Percentiles rank a stretch among this genome's conserved stretches.
Conservation (phyloP, 75 land plant species). For the Selaginella moellendorffii region DNA sequence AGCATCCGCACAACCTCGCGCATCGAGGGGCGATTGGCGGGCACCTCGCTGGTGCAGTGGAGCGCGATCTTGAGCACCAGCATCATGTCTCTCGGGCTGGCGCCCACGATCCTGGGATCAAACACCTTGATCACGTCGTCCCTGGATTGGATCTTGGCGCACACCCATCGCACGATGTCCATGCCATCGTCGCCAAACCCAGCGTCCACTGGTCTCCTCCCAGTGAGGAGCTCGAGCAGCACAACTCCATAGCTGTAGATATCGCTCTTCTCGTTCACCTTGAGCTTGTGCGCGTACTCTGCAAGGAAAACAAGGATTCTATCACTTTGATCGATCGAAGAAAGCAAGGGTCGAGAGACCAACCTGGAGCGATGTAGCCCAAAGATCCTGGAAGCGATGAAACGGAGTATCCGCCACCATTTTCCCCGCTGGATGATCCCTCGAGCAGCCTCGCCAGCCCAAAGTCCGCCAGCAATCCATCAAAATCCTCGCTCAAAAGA, state of each 20-base stretch:
- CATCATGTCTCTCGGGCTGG: neutral
- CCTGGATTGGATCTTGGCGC: neutral
- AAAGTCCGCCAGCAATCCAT: slow-evolving; percentile 53
- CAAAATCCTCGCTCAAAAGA: slow-evolving; percentile 30
- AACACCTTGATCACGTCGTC: neutral
- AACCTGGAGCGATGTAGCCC: slow-evolving; percentile 72
- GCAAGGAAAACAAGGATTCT: slow-evolving; percentile 5
- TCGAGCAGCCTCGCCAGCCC: slow-evolving; percentile 39
- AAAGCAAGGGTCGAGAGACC: neutral
- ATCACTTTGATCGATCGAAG: neutral
- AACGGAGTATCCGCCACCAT: neutral
- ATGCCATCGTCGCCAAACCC: slow-evolving; percentile 43
- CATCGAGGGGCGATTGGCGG: neutral
- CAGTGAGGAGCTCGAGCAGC: slow-evolving; percentile 53
- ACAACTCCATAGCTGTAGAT: slow-evolving; percentile 77
- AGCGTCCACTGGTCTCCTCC: slow-evolving; percentile 43
- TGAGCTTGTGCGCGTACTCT: slow-evolving; percentile 13
- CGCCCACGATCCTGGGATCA: neutral
- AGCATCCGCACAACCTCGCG: neutral
- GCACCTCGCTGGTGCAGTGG: neutral
- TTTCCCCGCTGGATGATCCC: neutral
- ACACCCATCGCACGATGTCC: slow-evolving; percentile 50
- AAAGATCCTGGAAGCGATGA: slow-evolving; percentile 24
- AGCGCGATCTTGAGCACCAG: neutral
- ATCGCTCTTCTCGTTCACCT: slow-evolving; percentile 55